Evolutionary conservation across 441 rosid species (phyloP).

Genomic region (Populus hybrid): DNA sequence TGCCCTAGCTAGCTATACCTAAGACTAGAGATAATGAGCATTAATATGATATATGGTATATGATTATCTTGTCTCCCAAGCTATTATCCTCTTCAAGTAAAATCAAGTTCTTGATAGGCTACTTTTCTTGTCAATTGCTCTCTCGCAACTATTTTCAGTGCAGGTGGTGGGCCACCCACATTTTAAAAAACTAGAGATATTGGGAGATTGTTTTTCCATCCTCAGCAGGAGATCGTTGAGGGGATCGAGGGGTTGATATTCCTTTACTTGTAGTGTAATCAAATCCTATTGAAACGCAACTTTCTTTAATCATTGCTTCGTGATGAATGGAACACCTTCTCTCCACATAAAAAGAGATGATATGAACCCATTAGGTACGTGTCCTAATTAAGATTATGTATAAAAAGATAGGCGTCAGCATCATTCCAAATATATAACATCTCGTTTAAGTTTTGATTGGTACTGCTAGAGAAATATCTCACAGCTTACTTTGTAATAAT

Average conservation of each 20-base stretch:
- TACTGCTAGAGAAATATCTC: background rate
- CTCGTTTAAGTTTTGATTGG: background rate
- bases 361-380: background rate
- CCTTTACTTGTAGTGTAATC: background rate
- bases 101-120: slow-evolving; percentile 11
- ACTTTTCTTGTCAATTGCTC: background rate
- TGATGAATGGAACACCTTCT: background rate
- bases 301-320: background rate
- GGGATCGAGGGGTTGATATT: background rate
- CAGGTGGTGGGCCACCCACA: slow-evolving; percentile 9
- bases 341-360: background rate
- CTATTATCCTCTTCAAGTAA: background rate
- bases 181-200: background rate
- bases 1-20: background rate
- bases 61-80: slow-evolving; percentile 19
- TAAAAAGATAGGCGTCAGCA: no score
- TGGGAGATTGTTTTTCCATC: background rate
- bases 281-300: background rate
- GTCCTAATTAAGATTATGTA: no score
- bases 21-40: slow-evolving; percentile 34
- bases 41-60: slow-evolving; percentile 22
- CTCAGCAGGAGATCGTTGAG: background rate
- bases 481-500: background rate
- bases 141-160: background rate
- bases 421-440: no score